Conservation (phyloP, 2,329 filamentous ascomycete genomes). For the Paecilomyces fulvus region DNA sequence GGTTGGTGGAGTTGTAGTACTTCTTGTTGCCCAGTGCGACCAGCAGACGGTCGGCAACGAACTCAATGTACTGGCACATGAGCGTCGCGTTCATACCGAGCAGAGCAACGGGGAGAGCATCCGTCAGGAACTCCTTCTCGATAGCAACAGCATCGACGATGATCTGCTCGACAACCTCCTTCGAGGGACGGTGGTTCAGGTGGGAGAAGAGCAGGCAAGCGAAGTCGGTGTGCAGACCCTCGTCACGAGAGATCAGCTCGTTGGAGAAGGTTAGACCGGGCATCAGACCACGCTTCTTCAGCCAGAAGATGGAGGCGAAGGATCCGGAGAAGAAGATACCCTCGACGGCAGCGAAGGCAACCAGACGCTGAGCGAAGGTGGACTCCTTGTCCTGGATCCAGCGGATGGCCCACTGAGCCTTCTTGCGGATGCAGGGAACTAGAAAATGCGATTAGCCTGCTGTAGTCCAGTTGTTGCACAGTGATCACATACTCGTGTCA, state of each 20-base stretch:
- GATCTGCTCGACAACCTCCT: slow-evolving; percentile 72
- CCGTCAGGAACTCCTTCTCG: slow-evolving; percentile 95
- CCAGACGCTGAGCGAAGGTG: slow-evolving; percentile 88
- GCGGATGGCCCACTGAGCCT: slow-evolving; percentile 92
- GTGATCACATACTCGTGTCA: slow-evolving; percentile 70
- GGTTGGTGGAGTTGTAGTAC: slow-evolving; percentile 85
- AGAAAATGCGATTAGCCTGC: slow-evolving; percentile 17
- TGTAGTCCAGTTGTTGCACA: not conserved
- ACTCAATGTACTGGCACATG: slow-evolving; percentile 99
- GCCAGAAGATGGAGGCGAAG: slow-evolving; percentile 98
- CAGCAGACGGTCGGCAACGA: slow-evolving; percentile 91
- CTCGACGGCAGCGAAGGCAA: slow-evolving; percentile 95
- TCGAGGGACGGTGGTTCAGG: slow-evolving; percentile 80
- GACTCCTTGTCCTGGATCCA: slow-evolving; percentile 95
- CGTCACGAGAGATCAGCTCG: slow-evolving; percentile 98
- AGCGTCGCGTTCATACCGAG: slow-evolving; percentile 95
- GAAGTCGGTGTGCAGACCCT: slow-evolving; percentile 99
- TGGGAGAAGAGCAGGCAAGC: slow-evolving; percentile 97
- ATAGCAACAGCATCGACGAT: slow-evolving; percentile 91
- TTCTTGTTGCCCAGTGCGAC: slow-evolving; percentile 90
- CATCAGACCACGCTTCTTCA: slow-evolving; percentile 99
- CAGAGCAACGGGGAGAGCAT: slow-evolving; percentile 83
- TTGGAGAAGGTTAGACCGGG: slow-evolving; percentile 98
- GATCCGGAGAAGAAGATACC: slow-evolving; percentile 99
- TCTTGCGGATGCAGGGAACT: slow-evolving; percentile 96